Base-by-base conservation (phyloP, 768 basidiomycete genomes). In the Pulveroboletus ravenelii region DNA sequence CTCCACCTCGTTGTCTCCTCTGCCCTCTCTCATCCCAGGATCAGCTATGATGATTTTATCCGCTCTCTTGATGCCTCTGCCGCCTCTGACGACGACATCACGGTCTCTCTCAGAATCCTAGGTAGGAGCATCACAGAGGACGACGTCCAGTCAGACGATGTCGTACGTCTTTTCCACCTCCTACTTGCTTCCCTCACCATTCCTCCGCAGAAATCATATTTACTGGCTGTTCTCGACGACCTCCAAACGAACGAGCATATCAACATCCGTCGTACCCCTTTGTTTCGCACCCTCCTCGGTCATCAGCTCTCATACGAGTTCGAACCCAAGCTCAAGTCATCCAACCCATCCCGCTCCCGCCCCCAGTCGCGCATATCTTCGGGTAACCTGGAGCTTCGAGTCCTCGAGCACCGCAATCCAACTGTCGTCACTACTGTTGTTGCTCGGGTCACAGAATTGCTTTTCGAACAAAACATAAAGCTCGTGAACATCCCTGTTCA, bases 371-470 rank as follows among this genome's bases (percentile, higher is more conserved):
- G 53, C 17, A 17, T 37, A 6, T 47, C 55, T 5, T 41, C 53
- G 7, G 31, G 36, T 44, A 44, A 55, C 30, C 52, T 55, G 12
- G 70, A 67, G 53, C 70, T 60, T 51, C 60, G 51, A 31, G 69
- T 60, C 68, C 74, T 65, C 55, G 69, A 70, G 40, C 66, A 73
- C 42, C 64, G 62, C 38, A 69, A 69, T 37, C 42, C 46, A 18
- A 74, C 74, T 3, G 64, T 70, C 8, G 72, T 79, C 15, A 81
- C 79, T 5, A 71, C 79, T 0, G 60, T 70, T 30, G 75, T 83
- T 15, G 70, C 68, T n/a, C 64, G 66, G 1, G 71, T 83, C 27
- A 67, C 79, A 5, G 61, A 72, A 29, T 58, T 75, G 25, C 69
- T 83, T 13, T 79, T 82, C 48, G 66, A 72, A 25, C 71, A 73